These are phyloP conservation scores for Curvularia lunata DNA, from an alignment of 2,329 filamentous ascomycete genomes.

Conservation along the genomic window DNA sequence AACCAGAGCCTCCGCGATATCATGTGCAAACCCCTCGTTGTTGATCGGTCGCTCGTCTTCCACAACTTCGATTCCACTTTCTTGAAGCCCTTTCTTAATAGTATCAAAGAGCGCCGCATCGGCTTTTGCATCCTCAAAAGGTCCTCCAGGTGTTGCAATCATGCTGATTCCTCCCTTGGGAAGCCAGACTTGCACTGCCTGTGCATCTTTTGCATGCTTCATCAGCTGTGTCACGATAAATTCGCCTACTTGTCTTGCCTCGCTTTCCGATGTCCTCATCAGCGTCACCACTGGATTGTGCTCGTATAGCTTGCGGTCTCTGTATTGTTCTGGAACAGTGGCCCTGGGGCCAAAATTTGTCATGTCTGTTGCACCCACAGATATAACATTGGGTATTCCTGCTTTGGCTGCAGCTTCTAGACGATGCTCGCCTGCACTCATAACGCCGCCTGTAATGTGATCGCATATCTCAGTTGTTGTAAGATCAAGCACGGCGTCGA, in stretches of 20 bases:
- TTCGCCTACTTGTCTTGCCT: slow-evolving; percentile 61
- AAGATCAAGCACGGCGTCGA: slow-evolving; percentile 73
- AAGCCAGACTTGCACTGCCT: slow-evolving; percentile 62
- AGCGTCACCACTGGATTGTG: slow-evolving; percentile 72
- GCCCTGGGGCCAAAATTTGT: slow-evolving; percentile 66
- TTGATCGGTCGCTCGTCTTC: slow-evolving; percentile 62
- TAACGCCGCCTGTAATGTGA: slow-evolving; percentile 66
- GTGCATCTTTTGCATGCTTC: slow-evolving; percentile 47
- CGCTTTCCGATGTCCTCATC: slow-evolving; percentile 66
- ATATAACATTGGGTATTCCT: slow-evolving; percentile 65
- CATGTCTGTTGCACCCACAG: slow-evolving; percentile 56
- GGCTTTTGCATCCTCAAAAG: slow-evolving; percentile 61
- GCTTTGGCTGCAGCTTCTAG: slow-evolving; percentile 63
- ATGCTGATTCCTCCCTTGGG: slow-evolving; percentile 67
- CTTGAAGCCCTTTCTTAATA: slow-evolving; percentile 58
- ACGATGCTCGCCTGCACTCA: slow-evolving; percentile 64
- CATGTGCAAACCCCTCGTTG: slow-evolving; percentile 58
- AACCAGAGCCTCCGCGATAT: slow-evolving; percentile 55
- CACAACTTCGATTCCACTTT: slow-evolving; percentile 57
- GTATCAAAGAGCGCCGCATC: slow-evolving; percentile 57
- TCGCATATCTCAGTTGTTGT: slow-evolving; percentile 73
- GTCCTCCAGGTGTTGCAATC: slow-evolving; percentile 59
- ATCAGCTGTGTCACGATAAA: slow-evolving; percentile 64
- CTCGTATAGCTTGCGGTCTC: slow-evolving; percentile 60
- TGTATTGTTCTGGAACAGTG: slow-evolving; percentile 64